Evolutionary conservation across 2,329 filamentous ascomycete genomes (phyloP).

Genomic region (Plectosphaerella plurivora): DNA sequence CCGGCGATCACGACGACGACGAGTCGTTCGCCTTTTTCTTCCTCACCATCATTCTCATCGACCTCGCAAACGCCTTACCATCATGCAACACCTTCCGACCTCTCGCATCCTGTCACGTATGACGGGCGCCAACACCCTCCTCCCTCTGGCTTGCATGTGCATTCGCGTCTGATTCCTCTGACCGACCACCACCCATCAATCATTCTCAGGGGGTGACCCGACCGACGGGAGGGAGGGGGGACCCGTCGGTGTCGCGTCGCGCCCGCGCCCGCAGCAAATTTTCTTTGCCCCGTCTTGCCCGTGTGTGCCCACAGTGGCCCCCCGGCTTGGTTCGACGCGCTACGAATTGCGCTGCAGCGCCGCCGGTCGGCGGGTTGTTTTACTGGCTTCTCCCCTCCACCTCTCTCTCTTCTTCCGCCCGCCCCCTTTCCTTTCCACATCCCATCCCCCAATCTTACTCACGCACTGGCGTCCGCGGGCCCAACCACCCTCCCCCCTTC

Average conservation of each 20-base stretch:
- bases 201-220: no score
- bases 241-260: not conserved
- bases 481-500: slow-evolving; percentile 6
- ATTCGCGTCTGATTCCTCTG: not conserved
- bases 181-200: no score
- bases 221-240: no score
- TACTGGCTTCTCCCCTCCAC: not conserved
- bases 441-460: slow-evolving; percentile 3
- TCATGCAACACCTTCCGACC: not conserved
- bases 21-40: not conserved
- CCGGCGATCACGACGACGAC: not conserved
- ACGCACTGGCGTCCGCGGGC: not conserved
- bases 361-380: not conserved
- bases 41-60: not conserved
- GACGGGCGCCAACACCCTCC: not conserved
- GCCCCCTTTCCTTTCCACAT: not conserved
- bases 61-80: not conserved
- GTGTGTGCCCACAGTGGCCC: not conserved
- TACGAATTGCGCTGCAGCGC: not conserved
- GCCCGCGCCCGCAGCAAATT: not conserved
- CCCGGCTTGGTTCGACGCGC: not conserved
- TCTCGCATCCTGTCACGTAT: not conserved
- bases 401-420: slow-evolving; percentile 6
- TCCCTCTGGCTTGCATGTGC: not conserved
- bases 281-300: not conserved